phyloP scores from a whole-genome alignment of 2,329 filamentous ascomycete genomes.

The Xylariaceae sp. region DNA sequence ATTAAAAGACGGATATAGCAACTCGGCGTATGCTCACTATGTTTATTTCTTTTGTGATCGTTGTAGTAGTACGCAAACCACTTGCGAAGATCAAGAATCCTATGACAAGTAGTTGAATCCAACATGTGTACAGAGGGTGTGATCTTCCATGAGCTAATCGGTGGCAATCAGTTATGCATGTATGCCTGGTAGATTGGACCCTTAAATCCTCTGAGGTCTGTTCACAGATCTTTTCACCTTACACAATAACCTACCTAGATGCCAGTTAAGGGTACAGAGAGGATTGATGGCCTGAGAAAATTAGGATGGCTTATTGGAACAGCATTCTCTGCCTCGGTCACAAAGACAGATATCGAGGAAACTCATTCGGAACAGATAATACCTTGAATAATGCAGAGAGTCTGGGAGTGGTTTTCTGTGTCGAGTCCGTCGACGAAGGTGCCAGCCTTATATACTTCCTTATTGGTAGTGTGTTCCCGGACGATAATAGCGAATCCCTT shows the following conservation, averaged over 20 bases:
- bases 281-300: neutral
- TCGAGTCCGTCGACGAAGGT: conserved; percentile 12
- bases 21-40: too few species aligned
- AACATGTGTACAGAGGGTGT: neutral
- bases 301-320: too few species aligned
- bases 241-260: neutral
- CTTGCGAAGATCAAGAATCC: conserved; percentile 13
- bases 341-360: too few species aligned
- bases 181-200: neutral
- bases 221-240: neutral
- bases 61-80: neutral
- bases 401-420: conserved; percentile 2
- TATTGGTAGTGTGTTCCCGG: conserved; percentile 3
- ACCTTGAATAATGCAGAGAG: conserved; percentile 5
- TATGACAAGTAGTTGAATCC: conserved; percentile 8
- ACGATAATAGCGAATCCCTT: conserved; percentile 3
- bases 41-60: too few species aligned
- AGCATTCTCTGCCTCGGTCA: too few species aligned
- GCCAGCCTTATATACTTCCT: neutral
- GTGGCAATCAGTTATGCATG: conserved; percentile 4
- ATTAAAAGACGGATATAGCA: too few species aligned
- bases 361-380: conserved; percentile 7
- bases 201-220: neutral
- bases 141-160: neutral
- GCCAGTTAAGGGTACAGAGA: neutral